Base-by-base conservation (phyloP, 352 stramenopile species). In the Phytophthora sansomeana region DNA sequence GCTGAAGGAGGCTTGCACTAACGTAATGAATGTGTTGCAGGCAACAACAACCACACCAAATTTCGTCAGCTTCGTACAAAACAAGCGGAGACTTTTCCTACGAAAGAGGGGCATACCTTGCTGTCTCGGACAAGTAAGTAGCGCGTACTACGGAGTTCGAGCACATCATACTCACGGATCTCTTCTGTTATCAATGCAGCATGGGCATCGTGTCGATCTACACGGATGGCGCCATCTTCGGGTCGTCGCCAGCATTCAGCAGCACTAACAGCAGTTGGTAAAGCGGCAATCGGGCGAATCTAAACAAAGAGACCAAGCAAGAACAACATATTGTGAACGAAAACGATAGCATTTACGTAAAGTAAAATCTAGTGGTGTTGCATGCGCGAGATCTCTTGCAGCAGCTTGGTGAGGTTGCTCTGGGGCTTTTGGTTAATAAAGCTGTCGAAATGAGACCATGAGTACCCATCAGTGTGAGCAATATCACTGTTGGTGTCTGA, bases 361-460 rank as follows among this genome's bases (percentile, higher is more conserved):
- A 30, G 29, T 47, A 17, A 29, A 55, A 63, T 59, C 47, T 77
- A 82, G 29, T 76, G 38, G 19, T 88, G 68, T 62, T 90, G 67
- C 57, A 89, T 57, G 5, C 72, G 72, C 19, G 77, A 82, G n/a
- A 91, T 85, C 17, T 93, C 85, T 72, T 93, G 85, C 3, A 91
- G 65, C 17, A 93, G 63, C 10, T 76, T 69, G 3, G 74, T 74
- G 21, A 91, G 60, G 38, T 75, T 78, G 51, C 55, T 91, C 21
- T 74, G 65, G 17, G 83, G 68, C 33, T 76, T 59, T 14, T 74
- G 46, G 14, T 58, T 85, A 48, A 77, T 74, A 70, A 91, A 91
- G 58, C 72, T 91, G 39, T 93, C 85, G 30, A 83, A 82, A 59
- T 93, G 85, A 52, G 84, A 90, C 85, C 83, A 93, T n/a, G 85